These are phyloP conservation scores for Suhomyces prunicola DNA, from an alignment of 805 yeast genomes.

Conservation along the genomic window DNA sequence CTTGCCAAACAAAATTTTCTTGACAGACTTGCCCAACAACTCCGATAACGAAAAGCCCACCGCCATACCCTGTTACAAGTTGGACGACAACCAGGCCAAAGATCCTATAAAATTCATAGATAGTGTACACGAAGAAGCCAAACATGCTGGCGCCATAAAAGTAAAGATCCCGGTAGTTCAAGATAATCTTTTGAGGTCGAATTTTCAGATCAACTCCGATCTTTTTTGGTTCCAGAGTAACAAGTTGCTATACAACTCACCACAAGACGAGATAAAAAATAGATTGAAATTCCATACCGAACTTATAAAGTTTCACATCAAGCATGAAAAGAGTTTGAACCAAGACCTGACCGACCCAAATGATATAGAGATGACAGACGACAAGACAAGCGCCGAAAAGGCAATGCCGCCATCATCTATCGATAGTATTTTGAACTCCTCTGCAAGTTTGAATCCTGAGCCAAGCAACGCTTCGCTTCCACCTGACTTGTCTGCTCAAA, in stretches of 20 bases:
- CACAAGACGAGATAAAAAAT: slow-evolving; percentile 39
- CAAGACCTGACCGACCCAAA: background rate
- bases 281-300: slow-evolving; percentile 48
- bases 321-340: background rate
- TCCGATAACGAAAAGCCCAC: background rate
- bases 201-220: slow-evolving; percentile 40
- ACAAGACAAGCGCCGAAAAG: background rate
- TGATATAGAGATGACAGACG: background rate
- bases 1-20: slow-evolving; percentile 25
- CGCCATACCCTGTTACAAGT: slow-evolving; percentile 54
- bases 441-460: background rate
- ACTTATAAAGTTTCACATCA: slow-evolving; percentile 40
- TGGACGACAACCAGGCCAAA: slow-evolving; percentile 47
- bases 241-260: slow-evolving; percentile 45
- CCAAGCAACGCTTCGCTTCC: background rate
- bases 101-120: slow-evolving; percentile 70
- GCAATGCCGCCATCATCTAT: background rate
- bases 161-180: slow-evolving; percentile 53
- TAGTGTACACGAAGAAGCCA: slow-evolving; percentile 49
- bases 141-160: slow-evolving; percentile 70
- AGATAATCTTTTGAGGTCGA: slow-evolving; percentile 16
- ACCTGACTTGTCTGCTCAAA: background rate
- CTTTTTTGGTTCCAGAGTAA: slow-evolving; percentile 51
- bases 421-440: background rate
- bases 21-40: slow-evolving; percentile 11